Evolutionary conservation across 495 filamentous ascomycete species (phyloP).

Genomic region (Hypomontagnella monticulosa): DNA sequence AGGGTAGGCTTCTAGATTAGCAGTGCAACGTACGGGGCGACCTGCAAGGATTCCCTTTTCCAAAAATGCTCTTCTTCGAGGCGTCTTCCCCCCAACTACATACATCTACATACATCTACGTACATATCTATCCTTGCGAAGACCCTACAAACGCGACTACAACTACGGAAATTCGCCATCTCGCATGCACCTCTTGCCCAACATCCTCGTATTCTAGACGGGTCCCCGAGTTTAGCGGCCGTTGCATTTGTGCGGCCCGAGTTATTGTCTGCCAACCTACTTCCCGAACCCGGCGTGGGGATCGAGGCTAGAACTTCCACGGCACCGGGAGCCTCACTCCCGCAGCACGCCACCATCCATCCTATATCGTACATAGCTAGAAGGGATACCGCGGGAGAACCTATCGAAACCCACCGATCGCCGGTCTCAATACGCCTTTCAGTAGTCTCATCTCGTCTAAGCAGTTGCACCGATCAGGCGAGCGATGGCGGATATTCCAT

Average conservation of each 20-base stretch:
- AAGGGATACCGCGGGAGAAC: conserved; percentile 1
- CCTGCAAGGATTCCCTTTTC: neutral
- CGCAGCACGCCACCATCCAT: conserved; percentile 7
- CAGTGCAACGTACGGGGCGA: conserved; percentile 20
- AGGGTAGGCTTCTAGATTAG: conserved; percentile 3
- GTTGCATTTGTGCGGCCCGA: conserved; percentile 35
- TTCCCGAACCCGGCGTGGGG: conserved; percentile 22
- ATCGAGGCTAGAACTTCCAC: conserved; percentile 19
- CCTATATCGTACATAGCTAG: conserved; percentile 11
- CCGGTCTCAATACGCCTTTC: conserved; percentile 31
- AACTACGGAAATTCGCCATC: conserved; percentile 25
- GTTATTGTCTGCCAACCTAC: conserved; percentile 3
- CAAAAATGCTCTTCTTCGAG: conserved; percentile 9
- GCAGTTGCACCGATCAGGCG: conserved; percentile 50
- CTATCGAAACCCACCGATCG: conserved; percentile 22
- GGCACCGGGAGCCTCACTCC: conserved; percentile 35
- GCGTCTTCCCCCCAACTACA: conserved; percentile 24
- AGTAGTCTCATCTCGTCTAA: conserved; percentile 31
- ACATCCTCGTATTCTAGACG: conserved; percentile 33
- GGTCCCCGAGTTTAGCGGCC: conserved; percentile 7
- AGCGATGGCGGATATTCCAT: conserved; percentile 80
- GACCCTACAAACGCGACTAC: conserved; percentile 1
- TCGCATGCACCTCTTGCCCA: conserved; percentile 32
- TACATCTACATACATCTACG: too few relatives aligned
- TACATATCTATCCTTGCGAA: conserved; percentile 25